Base-by-base conservation (phyloP, 2,329 filamentous ascomycete genomes). In the Penicillium rolfsii region DNA sequence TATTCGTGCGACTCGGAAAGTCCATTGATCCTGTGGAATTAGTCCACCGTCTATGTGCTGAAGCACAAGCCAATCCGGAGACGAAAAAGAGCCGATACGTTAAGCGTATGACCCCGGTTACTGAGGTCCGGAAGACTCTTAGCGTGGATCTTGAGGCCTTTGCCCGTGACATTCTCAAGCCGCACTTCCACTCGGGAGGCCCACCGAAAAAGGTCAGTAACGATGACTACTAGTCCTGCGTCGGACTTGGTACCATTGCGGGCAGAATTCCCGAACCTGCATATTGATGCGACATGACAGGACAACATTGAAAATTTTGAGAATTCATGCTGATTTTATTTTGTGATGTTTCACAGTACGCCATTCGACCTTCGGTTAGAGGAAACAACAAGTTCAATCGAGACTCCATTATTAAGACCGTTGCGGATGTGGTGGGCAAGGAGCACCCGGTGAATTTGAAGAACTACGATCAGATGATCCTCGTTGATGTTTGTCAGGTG, bases 401-500 rank as follows among this genome's bases (percentile, higher is more conserved):
- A 64, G 84, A 88, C 64, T 70, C 71, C n/a, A 75, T 89, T 45
- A 89, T 89, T 74, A 83, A 84, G 67, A 82, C 79, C 43, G 81
- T 89, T 16, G 87, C 87, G 33, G 77, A 79, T 61, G 76, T 80
- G 33, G 85, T 88, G n/a, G 85, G 85, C 4, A 77, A 78, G 22
- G 80, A 80, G 36, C 86, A 89, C 69, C 80, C 78, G 28, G 87
- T 89, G 48, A 83, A 88, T 71, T 77, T 89, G 38, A 85, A 82
- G 58, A 80, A 83, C 41, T 87, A 87, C 68, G 86, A 89, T 73
- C 70, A 83, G 43, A 76, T 87, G 52, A 86, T 89, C 62, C 72
- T 89, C 40, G 84, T 89, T 48, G 85, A 88, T 66, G 78, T 89
- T 58, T 84, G 87, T 71, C 82, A 87, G 77, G 85, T 87, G 73